phyloP scores from a whole-genome alignment of 768 basidiomycete genomes.

The Lepiota venenata region DNA sequence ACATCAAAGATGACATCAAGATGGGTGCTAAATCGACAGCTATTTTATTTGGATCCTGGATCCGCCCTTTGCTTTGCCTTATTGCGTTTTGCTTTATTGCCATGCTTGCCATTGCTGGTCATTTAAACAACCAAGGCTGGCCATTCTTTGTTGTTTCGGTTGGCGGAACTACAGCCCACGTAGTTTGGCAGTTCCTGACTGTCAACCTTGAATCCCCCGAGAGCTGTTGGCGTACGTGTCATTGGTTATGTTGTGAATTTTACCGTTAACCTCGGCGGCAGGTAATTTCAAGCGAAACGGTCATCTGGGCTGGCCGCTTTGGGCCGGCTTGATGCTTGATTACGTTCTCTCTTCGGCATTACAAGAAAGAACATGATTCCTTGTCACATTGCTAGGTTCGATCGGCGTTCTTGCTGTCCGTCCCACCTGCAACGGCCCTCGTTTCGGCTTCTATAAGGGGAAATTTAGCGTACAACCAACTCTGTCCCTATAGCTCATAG shows the following conservation, averaged over 20 bases:
- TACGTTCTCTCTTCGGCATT: slow-evolving; percentile 19
- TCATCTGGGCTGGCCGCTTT: slow-evolving; percentile 44
- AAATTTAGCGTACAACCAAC: too few species aligned
- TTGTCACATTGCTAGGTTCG: too few species aligned
- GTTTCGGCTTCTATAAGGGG: too few species aligned
- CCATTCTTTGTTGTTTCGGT: slow-evolving; percentile 43
- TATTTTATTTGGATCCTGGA: slow-evolving; percentile 60
- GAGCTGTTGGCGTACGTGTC: slow-evolving; percentile 41
- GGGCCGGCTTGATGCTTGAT: slow-evolving; percentile 39
- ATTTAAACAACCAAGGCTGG: slow-evolving; percentile 49
- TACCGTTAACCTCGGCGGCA: slow-evolving; percentile 12
- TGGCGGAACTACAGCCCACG: slow-evolving; percentile 39
- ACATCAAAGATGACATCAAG: slow-evolving; percentile 68
- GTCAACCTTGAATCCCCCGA: slow-evolving; percentile 38
- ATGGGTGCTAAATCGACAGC: slow-evolving; percentile 79
- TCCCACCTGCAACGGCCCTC: too few species aligned
- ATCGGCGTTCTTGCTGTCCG: too few species aligned
- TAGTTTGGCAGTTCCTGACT: slow-evolving; percentile 44
- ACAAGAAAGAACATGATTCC: background rate
- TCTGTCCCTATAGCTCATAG: too few species aligned
- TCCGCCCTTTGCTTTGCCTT: slow-evolving; percentile 50
- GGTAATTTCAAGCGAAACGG: slow-evolving; percentile 48
- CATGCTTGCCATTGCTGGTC: slow-evolving; percentile 50
- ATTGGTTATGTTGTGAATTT: background rate
- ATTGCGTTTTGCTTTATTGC: slow-evolving; percentile 52